These are phyloP conservation scores for Schizosaccharomyces osmophilus DNA, from an alignment of 805 yeast species.

Conservation along the genomic window DNA sequence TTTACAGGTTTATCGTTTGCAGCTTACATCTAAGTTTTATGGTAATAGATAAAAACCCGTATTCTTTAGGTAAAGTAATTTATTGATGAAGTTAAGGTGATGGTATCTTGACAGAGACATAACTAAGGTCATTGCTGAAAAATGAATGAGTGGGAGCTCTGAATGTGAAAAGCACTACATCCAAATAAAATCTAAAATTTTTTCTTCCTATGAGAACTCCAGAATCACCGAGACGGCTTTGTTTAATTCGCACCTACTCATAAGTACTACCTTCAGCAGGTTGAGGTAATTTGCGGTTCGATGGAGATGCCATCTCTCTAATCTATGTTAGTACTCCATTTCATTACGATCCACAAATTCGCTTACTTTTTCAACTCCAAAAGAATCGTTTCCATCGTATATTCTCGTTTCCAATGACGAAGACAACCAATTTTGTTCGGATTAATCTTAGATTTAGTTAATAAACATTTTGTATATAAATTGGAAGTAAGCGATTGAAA, in stretches of 20 bases:
- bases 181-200: too few species aligned
- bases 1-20: too few species aligned
- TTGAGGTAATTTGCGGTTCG: slow-evolving; percentile 66
- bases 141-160: too few species aligned
- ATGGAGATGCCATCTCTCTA: slow-evolving; percentile 55
- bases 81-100: too few species aligned
- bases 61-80: too few species aligned
- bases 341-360: background rate
- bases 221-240: too few species aligned
- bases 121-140: too few species aligned
- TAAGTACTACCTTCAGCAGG: slow-evolving; percentile 53
- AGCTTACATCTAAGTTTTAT: too few species aligned
- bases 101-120: too few species aligned
- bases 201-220: too few species aligned
- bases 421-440: slow-evolving; percentile 37
- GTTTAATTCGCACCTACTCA: background rate
- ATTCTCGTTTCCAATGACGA: slow-evolving; percentile 67
- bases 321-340: background rate
- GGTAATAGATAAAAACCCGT: too few species aligned
- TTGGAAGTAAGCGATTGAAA: background rate
- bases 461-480: background rate
- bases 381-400: slow-evolving; percentile 78
- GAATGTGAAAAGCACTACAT: too few species aligned
- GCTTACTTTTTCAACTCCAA: slow-evolving; percentile 49
- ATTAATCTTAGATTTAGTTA: slow-evolving; percentile 8